Percentiles rank a stretch among this genome's conserved stretches.
Conservation (phyloP, 2,329 filamentous ascomycete species). For the Fusarium anguioides region DNA sequence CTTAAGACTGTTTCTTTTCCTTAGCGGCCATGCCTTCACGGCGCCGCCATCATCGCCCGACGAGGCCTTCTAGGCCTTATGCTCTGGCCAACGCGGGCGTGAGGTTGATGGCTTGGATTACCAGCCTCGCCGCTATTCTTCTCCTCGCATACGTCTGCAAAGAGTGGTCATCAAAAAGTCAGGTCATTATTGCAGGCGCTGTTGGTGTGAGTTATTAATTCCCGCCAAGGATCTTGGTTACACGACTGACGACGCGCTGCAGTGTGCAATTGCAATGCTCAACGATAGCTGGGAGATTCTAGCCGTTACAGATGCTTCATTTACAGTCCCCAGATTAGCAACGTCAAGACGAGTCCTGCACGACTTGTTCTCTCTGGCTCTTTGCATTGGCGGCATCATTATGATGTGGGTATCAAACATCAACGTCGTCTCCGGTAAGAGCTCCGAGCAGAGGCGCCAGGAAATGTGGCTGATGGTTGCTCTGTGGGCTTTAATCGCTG, state of each 20-base stretch:
- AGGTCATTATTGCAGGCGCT: conserved; percentile 47
- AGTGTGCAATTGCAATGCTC: conserved; percentile 50
- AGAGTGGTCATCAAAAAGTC: conserved; percentile 47
- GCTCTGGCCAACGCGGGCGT: conserved; percentile 40
- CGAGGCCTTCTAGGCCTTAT: conserved; percentile 28
- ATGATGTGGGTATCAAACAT: conserved; percentile 49
- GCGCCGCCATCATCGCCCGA: conserved; percentile 19
- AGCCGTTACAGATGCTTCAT: conserved; percentile 44
- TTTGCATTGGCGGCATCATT: conserved; percentile 51
- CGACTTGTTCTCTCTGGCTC: conserved; percentile 49
- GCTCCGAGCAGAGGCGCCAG: conserved; percentile 23
- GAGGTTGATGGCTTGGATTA: conserved; percentile 49
- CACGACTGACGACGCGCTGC: conserved; percentile 15
- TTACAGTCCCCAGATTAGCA: conserved; percentile 43
- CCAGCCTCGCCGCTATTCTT: conserved; percentile 47
- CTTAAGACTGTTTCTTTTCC: not conserved
- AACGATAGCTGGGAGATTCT: conserved; percentile 54
- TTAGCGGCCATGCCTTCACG: conserved; percentile 30
- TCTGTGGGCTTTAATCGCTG: conserved; percentile 38
- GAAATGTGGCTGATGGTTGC: conserved; percentile 36
- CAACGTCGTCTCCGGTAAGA: conserved; percentile 24
- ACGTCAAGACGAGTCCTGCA: conserved; percentile 47
- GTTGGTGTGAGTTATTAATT: conserved; percentile 46
- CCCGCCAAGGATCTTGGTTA: not conserved
- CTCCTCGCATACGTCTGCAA: conserved; percentile 49